phyloP scores from a whole-genome alignment of 768 basidiomycete species.

The Cyclocybe cylindracea region DNA sequence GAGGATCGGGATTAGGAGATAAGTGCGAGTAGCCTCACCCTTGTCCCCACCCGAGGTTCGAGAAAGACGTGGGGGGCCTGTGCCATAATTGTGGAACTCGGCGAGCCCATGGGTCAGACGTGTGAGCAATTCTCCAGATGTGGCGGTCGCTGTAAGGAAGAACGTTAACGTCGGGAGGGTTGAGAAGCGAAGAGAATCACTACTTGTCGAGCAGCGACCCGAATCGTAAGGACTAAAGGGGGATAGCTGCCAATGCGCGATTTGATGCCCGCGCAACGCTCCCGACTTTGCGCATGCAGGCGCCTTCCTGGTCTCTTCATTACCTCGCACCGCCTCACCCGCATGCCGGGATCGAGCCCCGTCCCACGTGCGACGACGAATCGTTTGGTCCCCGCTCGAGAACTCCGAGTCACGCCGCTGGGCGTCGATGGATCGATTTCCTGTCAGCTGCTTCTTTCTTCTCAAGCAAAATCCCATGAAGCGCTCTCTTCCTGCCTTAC shows the following conservation, averaged over 20 bases:
- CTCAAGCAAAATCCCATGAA: conserved; percentile 26
- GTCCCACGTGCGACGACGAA: not conserved
- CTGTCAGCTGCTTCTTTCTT: conserved; percentile 19
- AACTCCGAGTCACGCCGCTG: not conserved
- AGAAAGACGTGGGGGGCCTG: conserved; percentile 53
- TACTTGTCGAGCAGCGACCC: conserved; percentile 58
- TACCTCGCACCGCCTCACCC: conserved; percentile 1
- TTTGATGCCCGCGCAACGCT: conserved; percentile 16
- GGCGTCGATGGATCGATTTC: conserved; percentile 6
- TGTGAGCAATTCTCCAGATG: conserved; percentile 50
- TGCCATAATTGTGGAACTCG: conserved; percentile 56
- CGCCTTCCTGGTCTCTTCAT: not conserved
- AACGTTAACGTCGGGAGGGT: not conserved
- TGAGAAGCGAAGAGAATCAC: conserved; percentile 3
- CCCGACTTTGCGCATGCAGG: conserved; percentile 10
- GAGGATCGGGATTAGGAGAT: not conserved
- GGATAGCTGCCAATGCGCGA: conserved; percentile 27
- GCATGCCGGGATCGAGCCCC: not conserved
- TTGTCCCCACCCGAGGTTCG: conserved; percentile 73
- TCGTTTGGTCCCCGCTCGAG: not conserved
- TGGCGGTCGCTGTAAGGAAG: conserved; percentile 53
- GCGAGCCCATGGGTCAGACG: conserved; percentile 54
- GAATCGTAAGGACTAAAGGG: conserved; percentile 50
- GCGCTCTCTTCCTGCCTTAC: conserved; percentile 7
- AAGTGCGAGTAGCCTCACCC: conserved; percentile 36